A percentile compares a stretch with the other conserved stretches of the same genome.
These are phyloP conservation scores for Zygosaccharomyces bisporus DNA, from an alignment of 805 yeast species.

Conservation along the genomic window DNA sequence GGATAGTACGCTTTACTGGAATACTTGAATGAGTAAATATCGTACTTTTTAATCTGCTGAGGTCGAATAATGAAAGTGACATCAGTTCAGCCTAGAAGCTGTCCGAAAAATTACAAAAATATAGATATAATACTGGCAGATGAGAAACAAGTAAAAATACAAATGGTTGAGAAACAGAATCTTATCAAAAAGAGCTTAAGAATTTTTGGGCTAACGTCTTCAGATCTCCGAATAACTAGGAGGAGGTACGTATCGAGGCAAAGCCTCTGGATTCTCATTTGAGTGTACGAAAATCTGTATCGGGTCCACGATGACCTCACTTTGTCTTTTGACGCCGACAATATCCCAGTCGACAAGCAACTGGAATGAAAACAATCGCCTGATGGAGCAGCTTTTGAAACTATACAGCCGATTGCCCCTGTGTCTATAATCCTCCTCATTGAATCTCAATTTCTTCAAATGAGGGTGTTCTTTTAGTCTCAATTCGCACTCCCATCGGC, in stretches of 20 bases:
- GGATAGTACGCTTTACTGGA: too few species aligned
- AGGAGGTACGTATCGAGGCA: slow-evolving; percentile 31
- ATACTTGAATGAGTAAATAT: too few species aligned
- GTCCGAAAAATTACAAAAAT: too few species aligned
- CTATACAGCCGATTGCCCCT: slow-evolving; percentile 34
- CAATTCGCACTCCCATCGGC: slow-evolving; percentile 23
- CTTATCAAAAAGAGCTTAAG: too few species aligned
- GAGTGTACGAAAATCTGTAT: slow-evolving; percentile 26
- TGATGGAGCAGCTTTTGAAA: slow-evolving; percentile 31
- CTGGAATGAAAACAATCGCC: slow-evolving; percentile 29
- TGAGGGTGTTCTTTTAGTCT: slow-evolving; percentile 23
- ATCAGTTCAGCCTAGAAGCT: too few species aligned
- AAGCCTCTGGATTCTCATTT: slow-evolving; percentile 14
- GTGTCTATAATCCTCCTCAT: slow-evolving; percentile 34
- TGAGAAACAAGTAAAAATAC: too few species aligned
- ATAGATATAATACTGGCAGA: too few species aligned
- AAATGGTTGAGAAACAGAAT: too few species aligned
- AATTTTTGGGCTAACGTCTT: background rate
- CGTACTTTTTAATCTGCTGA: too few species aligned
- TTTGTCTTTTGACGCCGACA: slow-evolving; percentile 19
- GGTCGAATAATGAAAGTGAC: too few species aligned
- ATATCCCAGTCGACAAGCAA: slow-evolving; percentile 29
- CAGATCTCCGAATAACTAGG: slow-evolving; percentile 24
- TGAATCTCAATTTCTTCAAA: slow-evolving; percentile 25
- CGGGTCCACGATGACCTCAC: slow-evolving; percentile 26